These are phyloP conservation scores for Pseudogymnoascus destructans DNA, from an alignment of 2,329 filamentous ascomycete genomes.

Conservation along the genomic window DNA sequence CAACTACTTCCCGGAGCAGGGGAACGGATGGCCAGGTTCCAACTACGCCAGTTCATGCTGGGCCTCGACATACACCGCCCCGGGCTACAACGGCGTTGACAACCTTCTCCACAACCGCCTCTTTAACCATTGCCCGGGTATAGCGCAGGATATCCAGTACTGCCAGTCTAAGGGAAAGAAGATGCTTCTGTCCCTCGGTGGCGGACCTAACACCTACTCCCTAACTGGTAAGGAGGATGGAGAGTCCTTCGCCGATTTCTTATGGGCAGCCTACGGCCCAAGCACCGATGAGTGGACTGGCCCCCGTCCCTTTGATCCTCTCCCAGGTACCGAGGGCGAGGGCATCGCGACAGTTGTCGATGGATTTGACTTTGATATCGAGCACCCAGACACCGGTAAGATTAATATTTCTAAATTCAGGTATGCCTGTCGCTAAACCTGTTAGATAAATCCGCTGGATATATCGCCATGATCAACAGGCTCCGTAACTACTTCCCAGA, in stretches of 20 bases:
- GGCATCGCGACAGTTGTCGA: constrained; percentile 21
- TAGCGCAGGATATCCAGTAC: constrained; percentile 28
- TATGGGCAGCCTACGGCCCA: constrained; percentile 33
- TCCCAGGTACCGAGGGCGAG: constrained; percentile 12
- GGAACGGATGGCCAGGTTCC: constrained; percentile 30
- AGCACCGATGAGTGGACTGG: constrained; percentile 24
- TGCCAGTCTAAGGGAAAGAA: constrained; percentile 31
- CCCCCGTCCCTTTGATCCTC: constrained; percentile 21
- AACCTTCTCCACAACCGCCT: constrained; percentile 26
- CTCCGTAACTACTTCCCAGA: constrained; percentile 20
- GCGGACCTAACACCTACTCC: constrained; percentile 24
- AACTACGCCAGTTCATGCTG: constrained; percentile 33
- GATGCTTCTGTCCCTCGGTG: constrained; percentile 31
- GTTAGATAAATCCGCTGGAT: constrained; percentile 20
- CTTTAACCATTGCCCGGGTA: constrained; percentile 25
- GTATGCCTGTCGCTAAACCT: constrained; percentile 11
- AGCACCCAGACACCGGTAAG: constrained; percentile 14
- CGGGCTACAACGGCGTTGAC: constrained; percentile 26
- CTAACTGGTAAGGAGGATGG: constrained; percentile 28
- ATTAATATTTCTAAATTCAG: background rate
- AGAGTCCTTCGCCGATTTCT: constrained; percentile 26
- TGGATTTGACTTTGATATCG: constrained; percentile 27
- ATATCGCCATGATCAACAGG: constrained; percentile 21
- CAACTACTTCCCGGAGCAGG: constrained; percentile 30
- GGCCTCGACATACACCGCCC: constrained; percentile 23